These are phyloP conservation scores for Collybiopsis luxurians DNA, from an alignment of 768 basidiomycete genomes.

Conservation along the genomic window DNA sequence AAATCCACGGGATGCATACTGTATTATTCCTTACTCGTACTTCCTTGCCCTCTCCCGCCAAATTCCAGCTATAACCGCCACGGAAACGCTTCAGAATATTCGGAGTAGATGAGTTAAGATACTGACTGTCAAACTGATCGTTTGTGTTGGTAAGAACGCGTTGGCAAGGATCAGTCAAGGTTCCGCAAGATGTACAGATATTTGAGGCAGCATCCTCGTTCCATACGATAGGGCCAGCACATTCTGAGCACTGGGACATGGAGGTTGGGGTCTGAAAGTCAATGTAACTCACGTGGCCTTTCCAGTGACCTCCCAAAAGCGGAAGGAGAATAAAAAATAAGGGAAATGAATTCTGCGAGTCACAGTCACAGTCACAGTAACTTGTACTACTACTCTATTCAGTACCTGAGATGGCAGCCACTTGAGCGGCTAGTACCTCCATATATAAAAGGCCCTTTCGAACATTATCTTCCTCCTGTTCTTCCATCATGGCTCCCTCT, in stretches of 20 bases:
- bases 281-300: too few relatives aligned
- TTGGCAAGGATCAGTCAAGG: slow-evolving; percentile 63
- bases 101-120: slow-evolving; percentile 16
- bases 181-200: slow-evolving; percentile 71
- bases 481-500: slow-evolving; percentile 48
- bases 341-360: neutral
- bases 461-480: slow-evolving; percentile 13
- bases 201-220: slow-evolving; percentile 56
- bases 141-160: slow-evolving; percentile 51
- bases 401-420: too few relatives aligned
- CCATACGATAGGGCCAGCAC: slow-evolving; percentile 50
- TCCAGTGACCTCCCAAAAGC: too few relatives aligned
- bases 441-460: slow-evolving; percentile 1
- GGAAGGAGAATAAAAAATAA: too few relatives aligned
- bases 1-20: slow-evolving; percentile 34
- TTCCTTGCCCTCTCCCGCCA: slow-evolving; percentile 66
- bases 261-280: slow-evolving; percentile 7
- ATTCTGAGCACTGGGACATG: slow-evolving; percentile 50
- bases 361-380: too few relatives aligned
- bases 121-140: neutral
- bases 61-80: slow-evolving; percentile 51
- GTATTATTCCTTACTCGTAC: slow-evolving; percentile 60
- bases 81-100: slow-evolving; percentile 49
- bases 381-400: too few relatives aligned
- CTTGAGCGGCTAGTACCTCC: too few relatives aligned